Evolutionary conservation across 2,329 filamentous ascomycete species (phyloP), one percentile per base, ranked within the genome.

Genomic region (Rugonectria rugulosa): DNA sequence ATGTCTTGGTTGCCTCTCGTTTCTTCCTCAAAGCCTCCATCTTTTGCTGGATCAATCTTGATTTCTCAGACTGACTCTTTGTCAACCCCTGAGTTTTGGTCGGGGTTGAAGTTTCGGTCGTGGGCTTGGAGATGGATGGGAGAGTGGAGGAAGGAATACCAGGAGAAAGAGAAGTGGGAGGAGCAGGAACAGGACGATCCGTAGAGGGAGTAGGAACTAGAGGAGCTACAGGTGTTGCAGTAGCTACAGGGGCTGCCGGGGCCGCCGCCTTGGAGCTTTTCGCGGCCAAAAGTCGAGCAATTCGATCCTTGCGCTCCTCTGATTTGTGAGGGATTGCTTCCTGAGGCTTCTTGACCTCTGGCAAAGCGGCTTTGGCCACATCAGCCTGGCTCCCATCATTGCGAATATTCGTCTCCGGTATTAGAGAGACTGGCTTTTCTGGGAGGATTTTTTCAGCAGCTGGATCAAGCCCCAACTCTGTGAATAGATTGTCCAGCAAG

Each of bases 231-330:
- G 36, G 27, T 17, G 27, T 56, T 19, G 8, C 36, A 14, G 56
- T n/a, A 19, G 53, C 31, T 21, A 53, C 41, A 14, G 59, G 26
- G 5, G 63, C 42, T 12, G 26, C 32, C 14, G 69, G 48, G 21
- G 64, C 58, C 21, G 65, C 37, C 51, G 66, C 46, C 27, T 88
- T 89, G 27, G 84, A 83, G 46, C 81, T 82, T 70, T 90, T 92
- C 2, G 85, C 86, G n/a, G 90, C 90, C 50, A 92, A 79, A 51
- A 92, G 81, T 43, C 88, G 85, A 4, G 90, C 89, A 56, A 94
- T 91, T 36, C 90, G 85, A 61, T 92, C 89, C 63, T 90, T 91
- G 19, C 90, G 82, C 66, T 90, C 86, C 60, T 89, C 79, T 7
- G 82, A 78, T 59, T 72, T 75, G 32, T n/a, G n/a, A n/a, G n/a